Evolutionary conservation across 164 flowering plant genomes (phyloP).

Genomic region (Annona cherimola): DNA sequence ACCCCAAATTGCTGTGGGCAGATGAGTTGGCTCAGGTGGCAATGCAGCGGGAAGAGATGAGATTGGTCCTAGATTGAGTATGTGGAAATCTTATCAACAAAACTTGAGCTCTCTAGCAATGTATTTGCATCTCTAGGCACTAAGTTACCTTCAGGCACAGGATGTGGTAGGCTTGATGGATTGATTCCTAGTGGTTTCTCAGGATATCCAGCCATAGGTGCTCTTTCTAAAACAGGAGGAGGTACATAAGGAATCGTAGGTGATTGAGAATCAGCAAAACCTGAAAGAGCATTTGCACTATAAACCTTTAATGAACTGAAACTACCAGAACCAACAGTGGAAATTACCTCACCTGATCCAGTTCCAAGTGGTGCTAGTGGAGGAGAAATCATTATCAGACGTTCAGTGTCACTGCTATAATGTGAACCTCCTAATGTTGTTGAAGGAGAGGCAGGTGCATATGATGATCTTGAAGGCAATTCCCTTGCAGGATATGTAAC

Average conservation of each 20-base stretch:
- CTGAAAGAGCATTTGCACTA: slow-evolving; percentile 12
- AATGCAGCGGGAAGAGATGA: no score
- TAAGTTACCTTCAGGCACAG: slow-evolving; percentile 32
- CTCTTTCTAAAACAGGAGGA: slow-evolving; percentile 27
- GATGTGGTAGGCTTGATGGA: slow-evolving; percentile 25
- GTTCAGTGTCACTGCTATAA: not conserved
- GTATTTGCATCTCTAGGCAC: not conserved
- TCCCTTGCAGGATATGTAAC: not conserved
- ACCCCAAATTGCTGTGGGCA: no score
- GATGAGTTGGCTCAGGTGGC: no score
- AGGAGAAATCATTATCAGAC: not conserved
- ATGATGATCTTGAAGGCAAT: not conserved
- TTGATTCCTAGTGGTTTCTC: slow-evolving; percentile 15
- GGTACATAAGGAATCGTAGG: slow-evolving; percentile 14
- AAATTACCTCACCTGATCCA: not conserved
- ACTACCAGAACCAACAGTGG: not conserved
- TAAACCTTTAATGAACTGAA: not conserved
- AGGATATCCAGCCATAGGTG: slow-evolving; percentile 8
- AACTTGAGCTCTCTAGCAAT: not conserved
- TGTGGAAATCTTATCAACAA: no score
- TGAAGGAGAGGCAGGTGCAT: not conserved
- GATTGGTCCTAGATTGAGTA: no score
- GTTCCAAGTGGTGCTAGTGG: not conserved
- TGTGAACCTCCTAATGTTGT: not conserved
- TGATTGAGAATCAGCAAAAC: slow-evolving; percentile 25